Evolutionary conservation across 2,329 filamentous ascomycete genomes (phyloP).

Genomic region (Fusarium oligoseptatum): DNA sequence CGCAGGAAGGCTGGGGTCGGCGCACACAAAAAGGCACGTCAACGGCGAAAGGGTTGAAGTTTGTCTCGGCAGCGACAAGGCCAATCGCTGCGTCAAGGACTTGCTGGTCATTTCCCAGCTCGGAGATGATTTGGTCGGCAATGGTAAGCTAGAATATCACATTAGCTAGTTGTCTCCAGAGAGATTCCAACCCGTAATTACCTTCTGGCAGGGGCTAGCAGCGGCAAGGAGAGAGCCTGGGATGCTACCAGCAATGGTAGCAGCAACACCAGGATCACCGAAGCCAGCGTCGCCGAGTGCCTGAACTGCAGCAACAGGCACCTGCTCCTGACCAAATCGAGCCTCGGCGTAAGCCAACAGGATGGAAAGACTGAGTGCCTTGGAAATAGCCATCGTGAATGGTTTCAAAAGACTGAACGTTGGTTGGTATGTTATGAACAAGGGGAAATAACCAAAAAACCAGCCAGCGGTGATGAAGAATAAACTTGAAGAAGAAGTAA

Average conservation of each 20-base stretch:
- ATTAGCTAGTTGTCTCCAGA: slow-evolving; percentile 29
- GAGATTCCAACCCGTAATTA: slow-evolving; percentile 39
- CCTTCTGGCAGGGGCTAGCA: slow-evolving; percentile 75
- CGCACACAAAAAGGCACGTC: slow-evolving; percentile 73
- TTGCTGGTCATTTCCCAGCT: slow-evolving; percentile 70
- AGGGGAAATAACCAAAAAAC: slow-evolving; percentile 26
- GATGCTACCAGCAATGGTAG: slow-evolving; percentile 72
- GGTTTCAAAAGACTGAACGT: slow-evolving; percentile 5
- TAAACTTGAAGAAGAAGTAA: slow-evolving; percentile 35
- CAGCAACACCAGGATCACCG: slow-evolving; percentile 71
- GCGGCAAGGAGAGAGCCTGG: slow-evolving; percentile 73
- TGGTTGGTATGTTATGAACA: slow-evolving; percentile 11
- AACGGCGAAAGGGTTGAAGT: slow-evolving; percentile 77
- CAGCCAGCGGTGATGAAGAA: slow-evolving; percentile 41
- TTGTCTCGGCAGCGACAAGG: slow-evolving; percentile 77
- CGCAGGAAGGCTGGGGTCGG: slow-evolving; percentile 71
- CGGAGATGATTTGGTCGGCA: slow-evolving; percentile 73
- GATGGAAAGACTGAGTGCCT: slow-evolving; percentile 32
- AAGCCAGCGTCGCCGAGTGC: slow-evolving; percentile 61
- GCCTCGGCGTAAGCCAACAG: slow-evolving; percentile 61
- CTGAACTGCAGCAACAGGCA: slow-evolving; percentile 66
- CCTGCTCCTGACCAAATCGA: slow-evolving; percentile 75
- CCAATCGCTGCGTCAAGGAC: slow-evolving; percentile 73
- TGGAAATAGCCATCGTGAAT: slow-evolving; percentile 27
- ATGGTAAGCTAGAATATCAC: slow-evolving; percentile 63